Conservation (phyloP, 2,329 filamentous ascomycete species). For the Cylindrodendrum hubeiense region DNA sequence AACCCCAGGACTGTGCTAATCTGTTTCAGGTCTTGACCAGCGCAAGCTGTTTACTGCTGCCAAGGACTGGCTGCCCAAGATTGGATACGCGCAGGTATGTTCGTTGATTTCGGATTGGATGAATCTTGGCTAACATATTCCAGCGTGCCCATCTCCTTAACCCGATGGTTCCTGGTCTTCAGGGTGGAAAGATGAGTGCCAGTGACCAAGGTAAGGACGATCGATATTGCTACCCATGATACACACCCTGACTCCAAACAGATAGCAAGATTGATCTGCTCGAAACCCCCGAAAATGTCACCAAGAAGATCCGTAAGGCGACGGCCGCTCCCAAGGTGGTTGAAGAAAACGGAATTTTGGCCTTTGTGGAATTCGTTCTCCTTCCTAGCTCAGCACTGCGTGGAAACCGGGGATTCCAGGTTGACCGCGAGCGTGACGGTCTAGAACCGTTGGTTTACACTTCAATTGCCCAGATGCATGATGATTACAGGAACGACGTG, state of each 20-base stretch:
- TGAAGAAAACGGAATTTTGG: conserved; percentile 88
- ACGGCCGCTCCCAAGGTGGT: conserved; percentile 80
- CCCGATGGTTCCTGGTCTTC: conserved; percentile 90
- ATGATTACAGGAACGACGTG: conserved; percentile 84
- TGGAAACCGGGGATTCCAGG: conserved; percentile 72
- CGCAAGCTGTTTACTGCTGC: conserved; percentile 90
- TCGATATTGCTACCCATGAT: not conserved
- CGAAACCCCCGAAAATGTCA: conserved; percentile 79
- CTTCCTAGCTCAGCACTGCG: conserved; percentile 80
- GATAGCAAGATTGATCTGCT: conserved; percentile 96
- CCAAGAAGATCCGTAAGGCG: conserved; percentile 89
- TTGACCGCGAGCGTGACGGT: conserved; percentile 73
- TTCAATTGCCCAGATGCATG: conserved; percentile 79
- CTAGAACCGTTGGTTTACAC: conserved; percentile 83
- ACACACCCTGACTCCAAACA: conserved; percentile 37
- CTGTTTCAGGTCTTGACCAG: conserved; percentile 73
- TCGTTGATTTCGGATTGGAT: too few relatives aligned
- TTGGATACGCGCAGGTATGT: conserved; percentile 80
- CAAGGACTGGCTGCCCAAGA: conserved; percentile 84
- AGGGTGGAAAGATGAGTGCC: conserved; percentile 88
- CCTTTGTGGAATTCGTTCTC: conserved; percentile 89
- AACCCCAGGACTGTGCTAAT: not conserved
- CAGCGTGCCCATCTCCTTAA: conserved; percentile 60
- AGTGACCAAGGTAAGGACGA: conserved; percentile 73
- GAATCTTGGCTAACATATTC: conserved; percentile 14